Conservation (phyloP, 371 early-diverging fungal species). For the Mortierella sp. region DNA sequence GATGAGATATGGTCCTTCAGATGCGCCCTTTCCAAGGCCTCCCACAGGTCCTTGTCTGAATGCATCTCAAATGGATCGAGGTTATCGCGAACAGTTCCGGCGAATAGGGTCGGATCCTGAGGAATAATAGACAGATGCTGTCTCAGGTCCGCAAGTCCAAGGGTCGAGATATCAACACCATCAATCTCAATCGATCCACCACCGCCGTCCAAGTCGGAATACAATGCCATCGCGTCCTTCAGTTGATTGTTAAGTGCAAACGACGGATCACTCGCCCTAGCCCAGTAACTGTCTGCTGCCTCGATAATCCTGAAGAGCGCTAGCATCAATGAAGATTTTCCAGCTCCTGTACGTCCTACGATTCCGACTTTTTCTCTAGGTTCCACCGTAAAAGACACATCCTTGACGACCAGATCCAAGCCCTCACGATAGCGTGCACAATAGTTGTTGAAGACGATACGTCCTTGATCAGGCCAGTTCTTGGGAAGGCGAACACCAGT, state of each 20-base stretch:
- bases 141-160: slow-evolving; percentile 75
- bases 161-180: slow-evolving; percentile 65
- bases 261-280: slow-evolving; percentile 1
- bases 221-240: slow-evolving; percentile 35
- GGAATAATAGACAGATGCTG: slow-evolving; percentile 85
- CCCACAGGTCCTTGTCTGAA: slow-evolving; percentile 77
- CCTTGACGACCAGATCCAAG: slow-evolving; percentile 71
- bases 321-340: slow-evolving; percentile 83
- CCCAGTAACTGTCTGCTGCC: slow-evolving; percentile 57
- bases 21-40: slow-evolving; percentile 64
- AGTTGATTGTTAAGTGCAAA: slow-evolving; percentile 59
- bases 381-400: slow-evolving; percentile 63
- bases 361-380: slow-evolving; percentile 67
- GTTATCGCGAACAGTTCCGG: slow-evolving; percentile 75
- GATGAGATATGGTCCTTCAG: slow-evolving; percentile 60
- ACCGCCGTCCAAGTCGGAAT: slow-evolving; percentile 59
- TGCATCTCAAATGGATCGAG: slow-evolving; percentile 73
- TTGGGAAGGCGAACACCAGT: slow-evolving; percentile 51
- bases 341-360: slow-evolving; percentile 68
- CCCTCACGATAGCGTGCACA: slow-evolving; percentile 69
- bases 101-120: slow-evolving; percentile 75
- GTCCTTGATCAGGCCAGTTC: slow-evolving; percentile 69
- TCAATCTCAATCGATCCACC: slow-evolving; percentile 69
- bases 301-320: slow-evolving; percentile 90
- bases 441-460: slow-evolving; percentile 65